Evolutionary conservation across 1,284 basidiomycete genomes (phyloP), one percentile per base, ranked within the genome.

Genomic region (Stereum hirsutum): DNA sequence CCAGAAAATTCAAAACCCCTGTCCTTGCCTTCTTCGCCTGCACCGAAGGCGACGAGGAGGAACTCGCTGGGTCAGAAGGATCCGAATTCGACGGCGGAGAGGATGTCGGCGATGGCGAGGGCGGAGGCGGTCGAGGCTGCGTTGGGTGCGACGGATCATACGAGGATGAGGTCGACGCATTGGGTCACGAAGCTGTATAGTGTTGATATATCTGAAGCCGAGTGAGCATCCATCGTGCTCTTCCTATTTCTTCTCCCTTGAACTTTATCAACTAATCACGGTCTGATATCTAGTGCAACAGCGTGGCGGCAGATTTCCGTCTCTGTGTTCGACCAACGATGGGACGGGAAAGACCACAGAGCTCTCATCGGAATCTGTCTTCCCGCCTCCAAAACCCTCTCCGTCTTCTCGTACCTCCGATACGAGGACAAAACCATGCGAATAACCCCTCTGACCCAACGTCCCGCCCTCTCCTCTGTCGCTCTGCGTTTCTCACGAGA

Each of bases 311-410:
- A 63, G n/a, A 72, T 86, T 10, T 65, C 70, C 0, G 69, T 74
- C 5, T 69, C 72, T 0, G 52, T 77, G 6, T 87, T 84, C 51
- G 84, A 88, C 52, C 66, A 74, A 46, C 78, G 84, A 2, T 81
- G 69, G 53, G 78, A 82, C 50, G 71, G 79, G 12, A 57, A 60
- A 19, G 52, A 56, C 2, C 63, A 73, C 8, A 69, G 74, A 12
- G 69, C 74, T 0, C 53, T 79, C n/a, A 54, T 88, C 30, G 74
- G 69, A 2, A 61, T 87, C 12, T 80, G 75, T 46, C 60, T 82
- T 4, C 74, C 78, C 1, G 58, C 59, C 1, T 66, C 66, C 11
- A 56, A 71, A 41, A 60, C 57, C 0, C 53, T 85, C 8, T 60
- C 68, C 7, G 55, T 82, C 4, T 80, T 81, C 50, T 79, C 27